These are phyloP conservation scores for Trypanosoma melophagium DNA, from an alignment of 208 protist species.

Conservation along the genomic window DNA sequence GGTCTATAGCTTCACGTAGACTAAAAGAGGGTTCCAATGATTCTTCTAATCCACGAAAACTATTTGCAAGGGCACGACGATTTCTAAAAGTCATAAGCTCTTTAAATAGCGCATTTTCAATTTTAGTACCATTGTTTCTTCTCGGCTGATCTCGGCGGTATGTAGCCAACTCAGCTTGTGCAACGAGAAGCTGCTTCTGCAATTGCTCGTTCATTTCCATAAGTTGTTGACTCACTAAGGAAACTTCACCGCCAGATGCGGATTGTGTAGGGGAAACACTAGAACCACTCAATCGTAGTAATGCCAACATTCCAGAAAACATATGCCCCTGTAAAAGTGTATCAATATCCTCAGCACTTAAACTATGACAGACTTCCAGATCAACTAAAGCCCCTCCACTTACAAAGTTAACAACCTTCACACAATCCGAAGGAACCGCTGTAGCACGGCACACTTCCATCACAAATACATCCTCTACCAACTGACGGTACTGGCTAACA, in stretches of 20 bases:
- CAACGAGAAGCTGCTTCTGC: conserved; percentile 1
- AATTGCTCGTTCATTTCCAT: not conserved
- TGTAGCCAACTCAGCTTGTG: not conserved
- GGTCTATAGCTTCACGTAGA: not conserved
- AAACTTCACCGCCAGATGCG: not conserved
- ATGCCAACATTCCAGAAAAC: conserved; percentile 1
- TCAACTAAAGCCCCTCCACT: conserved; percentile 10
- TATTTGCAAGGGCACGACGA: conserved; percentile 16
- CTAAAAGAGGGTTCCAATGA: not conserved
- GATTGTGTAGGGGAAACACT: not conserved
- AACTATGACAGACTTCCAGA: conserved; percentile 10
- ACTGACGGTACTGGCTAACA: not conserved
- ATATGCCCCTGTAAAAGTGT: conserved; percentile 5
- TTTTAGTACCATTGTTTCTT: not conserved
- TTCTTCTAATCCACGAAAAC: conserved; percentile 11
- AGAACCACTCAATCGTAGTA: conserved; percentile 11
- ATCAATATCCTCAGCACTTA: not conserved
- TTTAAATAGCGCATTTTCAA: not conserved
- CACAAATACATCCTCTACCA: conserved; percentile 27
- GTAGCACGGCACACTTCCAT: conserved; percentile 24
- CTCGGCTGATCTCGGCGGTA: not conserved
- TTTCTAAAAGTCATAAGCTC: conserved; percentile 24
- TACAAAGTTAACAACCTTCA: conserved; percentile 12
- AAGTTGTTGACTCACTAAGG: not conserved
- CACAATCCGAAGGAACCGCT: conserved; percentile 3